Conservation (phyloP, 1,284 basidiomycete species). For the Pyrrhoderma noxium region DNA sequence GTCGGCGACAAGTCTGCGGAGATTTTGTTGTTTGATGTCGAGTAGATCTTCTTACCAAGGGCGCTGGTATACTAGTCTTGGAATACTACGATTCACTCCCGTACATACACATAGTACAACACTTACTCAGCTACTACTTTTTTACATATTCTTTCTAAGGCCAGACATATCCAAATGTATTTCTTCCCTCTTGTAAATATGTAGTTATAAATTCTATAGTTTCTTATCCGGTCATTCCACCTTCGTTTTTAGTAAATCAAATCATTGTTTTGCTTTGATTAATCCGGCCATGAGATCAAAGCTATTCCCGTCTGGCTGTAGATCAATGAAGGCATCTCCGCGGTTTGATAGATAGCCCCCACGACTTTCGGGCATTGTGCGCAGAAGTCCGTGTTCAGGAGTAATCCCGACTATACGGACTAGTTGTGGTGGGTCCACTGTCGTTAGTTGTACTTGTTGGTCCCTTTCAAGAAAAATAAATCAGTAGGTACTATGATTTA, state of each 20-base stretch:
- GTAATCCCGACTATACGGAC: slow-evolving; percentile 87
- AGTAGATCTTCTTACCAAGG: too few relatives aligned
- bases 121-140: too few relatives aligned
- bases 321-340: slow-evolving; percentile 35
- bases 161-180: too few relatives aligned
- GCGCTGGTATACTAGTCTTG: too few relatives aligned
- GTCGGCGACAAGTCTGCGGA: slow-evolving; percentile 54
- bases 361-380: slow-evolving; percentile 59
- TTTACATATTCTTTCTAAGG: too few relatives aligned
- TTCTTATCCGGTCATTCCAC: too few relatives aligned
- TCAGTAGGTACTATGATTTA: background rate
- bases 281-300: slow-evolving; percentile 93
- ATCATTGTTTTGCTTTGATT: slow-evolving; percentile 58
- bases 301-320: slow-evolving; percentile 94
- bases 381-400: slow-evolving; percentile 77
- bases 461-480: slow-evolving; percentile 43
- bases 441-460: slow-evolving; percentile 78
- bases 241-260: background rate
- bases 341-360: slow-evolving; percentile 6
- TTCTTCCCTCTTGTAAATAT: too few relatives aligned
- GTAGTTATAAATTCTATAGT: too few relatives aligned
- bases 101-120: too few relatives aligned
- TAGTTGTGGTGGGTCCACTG: slow-evolving; percentile 57
- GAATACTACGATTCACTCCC: too few relatives aligned
- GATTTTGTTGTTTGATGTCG: slow-evolving; percentile 68